These are phyloP conservation scores for Candida tibetensis DNA, from an alignment of 805 yeast species.

Conservation along the genomic window DNA sequence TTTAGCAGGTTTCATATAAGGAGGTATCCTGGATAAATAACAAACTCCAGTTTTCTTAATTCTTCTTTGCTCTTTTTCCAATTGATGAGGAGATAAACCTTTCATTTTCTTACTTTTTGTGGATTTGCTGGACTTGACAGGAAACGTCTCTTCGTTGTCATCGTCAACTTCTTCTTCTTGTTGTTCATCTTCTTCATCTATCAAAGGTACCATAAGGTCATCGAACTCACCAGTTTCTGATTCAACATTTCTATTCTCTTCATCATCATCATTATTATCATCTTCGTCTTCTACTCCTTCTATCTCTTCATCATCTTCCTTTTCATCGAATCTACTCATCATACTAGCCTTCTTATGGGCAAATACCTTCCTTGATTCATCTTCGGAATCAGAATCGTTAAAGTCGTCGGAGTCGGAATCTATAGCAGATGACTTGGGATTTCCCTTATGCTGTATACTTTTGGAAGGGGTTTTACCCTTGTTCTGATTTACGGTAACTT, in stretches of 20 bases:
- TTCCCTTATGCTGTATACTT: not conserved
- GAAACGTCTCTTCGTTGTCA: no score
- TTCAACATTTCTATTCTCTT: constrained; percentile 17
- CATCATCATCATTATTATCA: constrained; percentile 10
- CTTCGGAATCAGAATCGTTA: constrained; percentile 9
- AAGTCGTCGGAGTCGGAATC: constrained; percentile 6
- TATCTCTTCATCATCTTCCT: constrained; percentile 20
- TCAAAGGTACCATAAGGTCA: not conserved
- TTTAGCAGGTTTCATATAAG: constrained; percentile 95
- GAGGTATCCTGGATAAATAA: constrained; percentile 89
- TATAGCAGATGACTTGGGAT: not conserved
- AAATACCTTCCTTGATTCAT: constrained; percentile 5
- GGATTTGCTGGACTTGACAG: constrained; percentile 6
- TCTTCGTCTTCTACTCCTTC: constrained; percentile 13
- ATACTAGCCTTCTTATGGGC: not conserved
- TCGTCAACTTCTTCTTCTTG: constrained; percentile 13
- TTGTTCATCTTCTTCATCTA: constrained; percentile 13
- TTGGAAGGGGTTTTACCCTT: not conserved
- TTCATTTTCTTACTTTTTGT: constrained; percentile 39
- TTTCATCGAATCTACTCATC: constrained; percentile 1
- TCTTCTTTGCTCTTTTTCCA: constrained; percentile 53
- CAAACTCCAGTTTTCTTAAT: constrained; percentile 82
- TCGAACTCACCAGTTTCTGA: constrained; percentile 14
- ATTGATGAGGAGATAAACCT: constrained; percentile 53
- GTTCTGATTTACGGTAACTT: not conserved